Conservation (phyloP, 2,329 filamentous ascomycete genomes). For the Epicoccum nigrum region DNA sequence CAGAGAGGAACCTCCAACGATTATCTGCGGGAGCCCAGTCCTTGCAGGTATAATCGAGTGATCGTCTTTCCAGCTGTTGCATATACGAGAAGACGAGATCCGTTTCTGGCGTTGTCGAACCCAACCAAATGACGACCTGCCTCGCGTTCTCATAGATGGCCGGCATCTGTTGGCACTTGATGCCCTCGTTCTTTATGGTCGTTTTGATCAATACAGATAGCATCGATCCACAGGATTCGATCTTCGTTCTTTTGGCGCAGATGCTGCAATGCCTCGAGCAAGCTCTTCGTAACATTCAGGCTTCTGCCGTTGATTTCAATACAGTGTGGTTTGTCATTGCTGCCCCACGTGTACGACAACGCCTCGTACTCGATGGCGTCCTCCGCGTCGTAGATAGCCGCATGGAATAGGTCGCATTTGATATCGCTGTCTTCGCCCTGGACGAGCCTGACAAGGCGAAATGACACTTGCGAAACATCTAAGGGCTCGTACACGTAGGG, state of each 20-base stretch:
- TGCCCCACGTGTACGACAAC: slow-evolving; percentile 30
- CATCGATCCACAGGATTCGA: slow-evolving; percentile 35
- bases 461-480: no score
- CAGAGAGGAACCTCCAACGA: no score
- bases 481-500: no score
- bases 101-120: slow-evolving; percentile 18
- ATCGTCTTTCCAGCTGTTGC: no score
- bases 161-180: slow-evolving; percentile 33
- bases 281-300: slow-evolving; percentile 15
- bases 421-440: neutral
- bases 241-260: slow-evolving; percentile 15
- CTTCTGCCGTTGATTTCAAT: slow-evolving; percentile 12
- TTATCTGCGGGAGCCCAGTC: no score
- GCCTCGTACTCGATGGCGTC: slow-evolving; percentile 19
- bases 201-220: slow-evolving; percentile 7
- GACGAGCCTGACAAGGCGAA: no score
- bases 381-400: neutral
- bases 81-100: slow-evolving; percentile 4
- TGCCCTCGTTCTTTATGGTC: slow-evolving; percentile 22
- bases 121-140: slow-evolving; percentile 37
- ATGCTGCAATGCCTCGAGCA: slow-evolving; percentile 20
- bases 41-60: no score
- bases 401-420: neutral
- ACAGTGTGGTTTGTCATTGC: neutral
- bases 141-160: slow-evolving; percentile 32